Percentiles rank a stretch among this genome's conserved stretches.
Conservation (phyloP, 106 monocot genomes). For the Ottelia alismoides region DNA sequence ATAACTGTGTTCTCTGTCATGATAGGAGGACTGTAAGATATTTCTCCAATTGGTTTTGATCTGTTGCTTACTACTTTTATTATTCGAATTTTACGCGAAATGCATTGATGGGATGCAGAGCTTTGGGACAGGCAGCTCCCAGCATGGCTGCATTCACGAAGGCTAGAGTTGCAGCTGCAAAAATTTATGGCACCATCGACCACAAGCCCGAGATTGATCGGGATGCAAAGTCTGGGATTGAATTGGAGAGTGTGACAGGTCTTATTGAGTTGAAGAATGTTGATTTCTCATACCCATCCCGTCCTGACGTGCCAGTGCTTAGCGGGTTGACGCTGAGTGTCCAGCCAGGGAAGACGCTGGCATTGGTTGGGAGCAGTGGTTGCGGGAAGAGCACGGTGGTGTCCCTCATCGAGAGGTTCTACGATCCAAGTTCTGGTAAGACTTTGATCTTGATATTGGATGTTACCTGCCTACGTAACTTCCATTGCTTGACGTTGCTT, state of each 20-base stretch:
- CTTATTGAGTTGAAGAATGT: background rate
- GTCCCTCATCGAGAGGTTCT: conserved; percentile 8
- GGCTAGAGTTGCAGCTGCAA: conserved; percentile 38
- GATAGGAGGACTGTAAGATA: conserved; percentile 40
- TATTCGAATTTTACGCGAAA: background rate
- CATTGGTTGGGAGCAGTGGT: conserved; percentile 13
- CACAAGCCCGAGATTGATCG: conserved; percentile 43
- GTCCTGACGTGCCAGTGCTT: background rate
- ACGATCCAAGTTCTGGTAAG: conserved; percentile 1
- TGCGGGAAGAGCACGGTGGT: conserved; percentile 12
- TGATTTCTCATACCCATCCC: background rate
- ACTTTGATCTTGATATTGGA: background rate
- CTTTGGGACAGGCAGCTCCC: conserved; percentile 16
- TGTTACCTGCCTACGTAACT: background rate
- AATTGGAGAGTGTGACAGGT: conserved; percentile 4
- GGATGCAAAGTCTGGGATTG: conserved; percentile 22
- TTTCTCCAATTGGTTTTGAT: background rate
- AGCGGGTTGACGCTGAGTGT: background rate
- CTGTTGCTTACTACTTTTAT: background rate
- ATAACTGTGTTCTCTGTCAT: conserved; percentile 24
- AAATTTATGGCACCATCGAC: conserved; percentile 31
- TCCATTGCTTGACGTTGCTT: background rate
- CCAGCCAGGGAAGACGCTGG: conserved; percentile 3
- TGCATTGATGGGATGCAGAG: conserved; percentile 6
- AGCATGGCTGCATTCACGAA: conserved; percentile 7